A percentile compares a stretch with the other conserved stretches of the same genome.
Evolutionary conservation across 345 rosid genomes (phyloP).

Genomic region (Lenwebbia sp.): DNA sequence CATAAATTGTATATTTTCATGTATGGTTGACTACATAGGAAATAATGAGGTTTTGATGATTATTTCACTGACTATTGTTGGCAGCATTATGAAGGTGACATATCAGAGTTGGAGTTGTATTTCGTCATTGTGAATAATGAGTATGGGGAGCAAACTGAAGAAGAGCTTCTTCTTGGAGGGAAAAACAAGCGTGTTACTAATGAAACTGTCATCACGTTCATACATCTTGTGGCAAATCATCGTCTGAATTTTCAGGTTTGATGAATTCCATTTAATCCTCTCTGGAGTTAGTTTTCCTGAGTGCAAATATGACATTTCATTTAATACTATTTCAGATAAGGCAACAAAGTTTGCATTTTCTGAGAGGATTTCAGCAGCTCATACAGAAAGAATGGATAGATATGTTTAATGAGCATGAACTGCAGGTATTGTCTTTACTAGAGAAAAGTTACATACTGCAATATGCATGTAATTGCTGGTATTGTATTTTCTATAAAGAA

Average conservation of each 20-base stretch:
- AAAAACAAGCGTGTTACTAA: slow-evolving; percentile 68
- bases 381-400: slow-evolving; percentile 90
- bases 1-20: background rate
- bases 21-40: background rate
- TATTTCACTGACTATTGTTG: background rate
- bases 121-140: slow-evolving; percentile 93
- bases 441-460: background rate
- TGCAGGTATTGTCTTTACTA: slow-evolving; percentile 49
- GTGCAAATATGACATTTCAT: background rate
- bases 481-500: background rate
- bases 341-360: slow-evolving; percentile 84
- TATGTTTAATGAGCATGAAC: slow-evolving; percentile 97
- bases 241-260: slow-evolving; percentile 85
- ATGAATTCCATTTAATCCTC: background rate
- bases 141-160: slow-evolving; percentile 94
- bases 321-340: slow-evolving; percentile 54
- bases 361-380: slow-evolving; percentile 96
- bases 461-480: background rate
- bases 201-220: slow-evolving; percentile 84
- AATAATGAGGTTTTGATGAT: background rate
- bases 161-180: slow-evolving; percentile 89
- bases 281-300: background rate
- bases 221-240: slow-evolving; percentile 95
- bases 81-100: slow-evolving; percentile 84
- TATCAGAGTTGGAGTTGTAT: slow-evolving; percentile 79